Conservation (phyloP, 1,139 yeast species). For the Hanseniaspora sp. region DNA sequence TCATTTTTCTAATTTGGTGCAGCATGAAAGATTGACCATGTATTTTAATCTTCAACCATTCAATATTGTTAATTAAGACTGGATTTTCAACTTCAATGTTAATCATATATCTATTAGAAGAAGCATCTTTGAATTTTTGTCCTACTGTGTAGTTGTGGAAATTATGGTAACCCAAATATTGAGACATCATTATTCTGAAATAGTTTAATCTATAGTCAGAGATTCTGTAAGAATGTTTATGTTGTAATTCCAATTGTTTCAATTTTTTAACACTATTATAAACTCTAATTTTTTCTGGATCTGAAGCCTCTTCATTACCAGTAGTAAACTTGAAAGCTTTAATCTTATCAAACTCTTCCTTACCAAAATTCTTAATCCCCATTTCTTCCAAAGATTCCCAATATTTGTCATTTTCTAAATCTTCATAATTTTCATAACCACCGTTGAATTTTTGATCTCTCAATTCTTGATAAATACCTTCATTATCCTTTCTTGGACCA, state of each 20-base stretch:
- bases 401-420: conserved; percentile 58
- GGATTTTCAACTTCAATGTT: conserved; percentile 76
- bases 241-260: conserved; percentile 54
- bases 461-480: conserved; percentile 47
- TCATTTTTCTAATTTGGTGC: conserved; percentile 96
- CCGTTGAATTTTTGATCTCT: conserved; percentile 46
- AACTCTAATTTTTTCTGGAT: conserved; percentile 29
- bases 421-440: conserved; percentile 38
- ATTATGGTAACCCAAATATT: conserved; percentile 79
- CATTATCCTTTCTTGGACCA: conserved; percentile 74
- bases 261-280: conserved; percentile 43
- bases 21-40: conserved; percentile 98
- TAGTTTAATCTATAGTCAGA: conserved; percentile 47
- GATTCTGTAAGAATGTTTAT: conserved; percentile 61
- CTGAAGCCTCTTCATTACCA: conserved; percentile 26
- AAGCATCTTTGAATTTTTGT: conserved; percentile 73
- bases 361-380: conserved; percentile 39
- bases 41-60: conserved; percentile 90
- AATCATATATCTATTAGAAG: conserved; percentile 75
- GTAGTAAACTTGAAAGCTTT: conserved; percentile 16
- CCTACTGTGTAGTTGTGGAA: conserved; percentile 93
- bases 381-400: conserved; percentile 49
- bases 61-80: conserved; percentile 82
- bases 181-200: conserved; percentile 57
- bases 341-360: conserved; percentile 34